Evolutionary conservation across 2,329 filamentous ascomycete genomes (phyloP), one percentile per base, ranked within the genome.

Genomic region (Colletotrichum neosansevieriae): DNA sequence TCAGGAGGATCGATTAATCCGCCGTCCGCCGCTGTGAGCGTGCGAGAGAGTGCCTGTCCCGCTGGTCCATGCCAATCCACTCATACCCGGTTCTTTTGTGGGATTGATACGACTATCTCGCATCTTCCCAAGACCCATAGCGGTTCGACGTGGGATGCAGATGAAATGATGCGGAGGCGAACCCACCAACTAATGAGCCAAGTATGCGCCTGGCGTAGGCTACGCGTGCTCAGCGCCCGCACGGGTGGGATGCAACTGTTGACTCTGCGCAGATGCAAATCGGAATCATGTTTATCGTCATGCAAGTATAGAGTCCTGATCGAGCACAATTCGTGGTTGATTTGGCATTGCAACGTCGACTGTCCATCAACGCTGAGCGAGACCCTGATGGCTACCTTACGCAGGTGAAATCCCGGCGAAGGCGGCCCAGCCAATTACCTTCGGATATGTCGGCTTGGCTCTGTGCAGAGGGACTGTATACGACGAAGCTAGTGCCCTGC

Each of bases 181-280:
- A 21, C 50, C 59, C 58, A 51, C 34, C 24, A 24, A 63, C 32
- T 38, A 40, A 58, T 58, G 42, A 57, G 44, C n/a, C 24, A 29
- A 59, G 50, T 63, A 63, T 21, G 51, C 56, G 40, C 36, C 40
- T 66, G 63, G 63, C 49, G 47, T 49, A 57, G 63, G 32, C 40
- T 61, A 61, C 63, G 57, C 45, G 45, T 58, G 64, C 64, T 53
- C 45, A 53, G 51, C 64, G 64, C 64, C 64, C 64, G 51, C 64
- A 63, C 44, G 19, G 42, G 42, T 21, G 50, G 50, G 50, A 63
- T 24, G 40, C 40, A 36, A 47, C 57, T 32, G 13, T 34, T 10
- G 38, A 34, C 38, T 58, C 38, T 58, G n/a, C 21, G 21, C n/a
- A 49, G 19, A 32, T 19, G 21, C 24, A n/a, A 24, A 21, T 42